phyloP scores from a whole-genome alignment of 148 eudicot species.

The Cornus kousa region DNA sequence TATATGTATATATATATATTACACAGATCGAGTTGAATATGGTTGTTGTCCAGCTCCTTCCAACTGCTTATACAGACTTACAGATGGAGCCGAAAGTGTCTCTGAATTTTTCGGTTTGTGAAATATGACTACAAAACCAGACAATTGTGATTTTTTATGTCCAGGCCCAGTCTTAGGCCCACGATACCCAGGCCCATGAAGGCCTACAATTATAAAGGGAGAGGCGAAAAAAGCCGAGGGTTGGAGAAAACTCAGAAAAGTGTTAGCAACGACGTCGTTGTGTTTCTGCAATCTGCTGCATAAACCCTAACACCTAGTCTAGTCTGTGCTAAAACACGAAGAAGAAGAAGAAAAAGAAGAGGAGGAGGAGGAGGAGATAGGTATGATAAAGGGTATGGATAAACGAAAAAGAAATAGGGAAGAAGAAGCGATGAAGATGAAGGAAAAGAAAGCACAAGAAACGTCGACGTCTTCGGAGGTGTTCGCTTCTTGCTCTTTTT shows the following conservation, averaged over 20 bases:
- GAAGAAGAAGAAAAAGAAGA: background rate
- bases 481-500: conserved; percentile 74
- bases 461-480: conserved; percentile 25
- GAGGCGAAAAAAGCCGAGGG: no score
- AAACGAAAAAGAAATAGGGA: conserved; percentile 12
- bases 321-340: background rate
- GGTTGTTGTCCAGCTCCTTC: no score
- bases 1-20: no score
- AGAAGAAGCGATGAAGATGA: conserved; percentile 4
- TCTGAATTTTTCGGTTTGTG: no score
- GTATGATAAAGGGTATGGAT: conserved; percentile 1
- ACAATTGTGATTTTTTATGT: no score
- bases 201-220: no score
- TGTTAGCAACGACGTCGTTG: background rate
- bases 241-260: no score
- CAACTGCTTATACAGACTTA: no score
- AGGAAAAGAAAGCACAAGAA: background rate
- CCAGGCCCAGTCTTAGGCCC: no score
- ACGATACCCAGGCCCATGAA: no score
- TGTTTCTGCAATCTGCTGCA: background rate
- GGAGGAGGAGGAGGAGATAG: background rate
- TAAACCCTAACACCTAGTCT: background rate
- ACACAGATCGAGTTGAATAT: background rate
- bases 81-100: no score
- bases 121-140: no score